A percentile compares a stretch with the other conserved stretches of the same genome.
These are phyloP conservation scores for Seminavis robusta DNA, from an alignment of 108 stramenopile species.

Conservation along the genomic window DNA sequence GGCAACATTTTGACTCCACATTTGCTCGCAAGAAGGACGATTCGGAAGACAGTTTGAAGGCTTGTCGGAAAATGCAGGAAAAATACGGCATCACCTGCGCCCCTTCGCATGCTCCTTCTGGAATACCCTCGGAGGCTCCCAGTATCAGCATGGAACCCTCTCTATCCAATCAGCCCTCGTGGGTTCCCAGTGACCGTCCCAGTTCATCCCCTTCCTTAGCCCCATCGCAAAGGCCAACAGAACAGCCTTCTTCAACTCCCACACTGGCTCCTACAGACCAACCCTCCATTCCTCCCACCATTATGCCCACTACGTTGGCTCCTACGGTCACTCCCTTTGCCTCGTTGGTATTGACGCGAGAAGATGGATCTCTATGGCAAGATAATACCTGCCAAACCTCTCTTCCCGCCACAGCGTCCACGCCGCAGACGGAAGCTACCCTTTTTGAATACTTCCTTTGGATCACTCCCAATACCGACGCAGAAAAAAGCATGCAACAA, in stretches of 20 bases:
- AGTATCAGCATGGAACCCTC: not conserved
- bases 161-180: not conserved
- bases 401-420: not conserved
- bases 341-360: not conserved
- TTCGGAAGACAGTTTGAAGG: not conserved
- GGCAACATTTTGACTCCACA: not conserved
- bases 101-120: not conserved
- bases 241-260: not conserved
- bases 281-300: not conserved
- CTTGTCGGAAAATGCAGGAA: no score
- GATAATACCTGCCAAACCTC: not conserved
- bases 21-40: not conserved
- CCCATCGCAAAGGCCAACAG: not conserved
- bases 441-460: not conserved
- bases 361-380: not conserved
- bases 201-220: not conserved
- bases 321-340: not conserved
- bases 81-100: not conserved
- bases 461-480: not conserved
- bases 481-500: conserved; percentile 32
- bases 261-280: not conserved
- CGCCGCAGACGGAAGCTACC: not conserved
- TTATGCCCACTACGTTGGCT: not conserved
- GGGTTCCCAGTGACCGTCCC: not conserved
- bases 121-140: not conserved